Conservation (phyloP, 2,329 filamentous ascomycete species). For the Chaetomiaceae sp. region DNA sequence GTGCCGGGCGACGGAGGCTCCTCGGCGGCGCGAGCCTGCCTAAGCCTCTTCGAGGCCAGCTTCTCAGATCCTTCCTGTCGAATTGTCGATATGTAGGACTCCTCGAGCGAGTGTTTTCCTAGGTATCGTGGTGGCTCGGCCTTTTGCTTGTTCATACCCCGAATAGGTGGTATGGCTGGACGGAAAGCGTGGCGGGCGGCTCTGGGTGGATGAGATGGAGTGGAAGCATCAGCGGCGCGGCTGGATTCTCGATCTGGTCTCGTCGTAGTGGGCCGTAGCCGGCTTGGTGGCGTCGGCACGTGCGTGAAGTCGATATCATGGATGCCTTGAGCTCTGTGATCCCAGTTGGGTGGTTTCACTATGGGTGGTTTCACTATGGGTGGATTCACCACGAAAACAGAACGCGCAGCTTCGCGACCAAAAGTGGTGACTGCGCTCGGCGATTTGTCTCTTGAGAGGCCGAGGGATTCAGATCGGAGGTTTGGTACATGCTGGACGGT, state of each 20-base stretch:
- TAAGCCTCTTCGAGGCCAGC: conserved; percentile 7
- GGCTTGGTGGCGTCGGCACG: conserved; percentile 3
- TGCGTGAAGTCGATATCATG: neutral
- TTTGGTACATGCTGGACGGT: neutral
- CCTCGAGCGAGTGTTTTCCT: conserved; percentile 7
- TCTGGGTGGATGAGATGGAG: conserved; percentile 3
- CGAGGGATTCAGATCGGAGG: conserved; percentile 6
- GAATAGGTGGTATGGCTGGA: conserved; percentile 14
- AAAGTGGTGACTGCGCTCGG: conserved; percentile 7
- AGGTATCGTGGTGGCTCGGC: neutral
- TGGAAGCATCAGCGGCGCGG: conserved; percentile 7
- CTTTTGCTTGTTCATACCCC: conserved; percentile 9
- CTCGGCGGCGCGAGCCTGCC: neutral
- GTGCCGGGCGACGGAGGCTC: neutral
- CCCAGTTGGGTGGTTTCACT: neutral
- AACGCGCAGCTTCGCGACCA: conserved; percentile 13
- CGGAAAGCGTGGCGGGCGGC: neutral
- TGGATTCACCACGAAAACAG: conserved; percentile 15
- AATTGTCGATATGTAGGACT: conserved; percentile 6
- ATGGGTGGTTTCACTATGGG: conserved; percentile 2
- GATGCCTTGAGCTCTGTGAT: conserved; percentile 6
- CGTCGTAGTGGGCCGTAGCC: neutral
- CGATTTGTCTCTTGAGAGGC: neutral
- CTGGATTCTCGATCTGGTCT: conserved; percentile 8
- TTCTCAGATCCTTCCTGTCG: conserved; percentile 5